Evolutionary conservation across 805 yeast genomes (phyloP).

Genomic region (Lachancea fermentati): DNA sequence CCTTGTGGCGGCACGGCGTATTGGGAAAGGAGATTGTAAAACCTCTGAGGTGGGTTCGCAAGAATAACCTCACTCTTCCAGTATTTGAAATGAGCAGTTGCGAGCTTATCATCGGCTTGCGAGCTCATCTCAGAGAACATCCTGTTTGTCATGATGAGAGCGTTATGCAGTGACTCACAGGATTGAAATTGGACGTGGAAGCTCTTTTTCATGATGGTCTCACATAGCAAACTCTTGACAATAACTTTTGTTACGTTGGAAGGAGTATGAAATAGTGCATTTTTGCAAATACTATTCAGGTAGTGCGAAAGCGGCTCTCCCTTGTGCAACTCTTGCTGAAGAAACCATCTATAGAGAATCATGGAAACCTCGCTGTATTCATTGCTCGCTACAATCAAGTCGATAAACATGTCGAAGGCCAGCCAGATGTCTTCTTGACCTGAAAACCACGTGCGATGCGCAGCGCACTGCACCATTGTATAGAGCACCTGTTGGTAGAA

Average conservation of each 20-base stretch:
- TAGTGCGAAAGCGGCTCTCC: slow-evolving; percentile 1
- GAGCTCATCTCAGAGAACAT: neutral
- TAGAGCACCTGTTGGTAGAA: slow-evolving; percentile 13
- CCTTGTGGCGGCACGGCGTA: slow-evolving; percentile 4
- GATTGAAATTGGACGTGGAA: slow-evolving; percentile 4
- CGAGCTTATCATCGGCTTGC: neutral
- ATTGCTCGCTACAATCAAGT: slow-evolving; percentile 9
- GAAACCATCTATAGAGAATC: slow-evolving; percentile 10
- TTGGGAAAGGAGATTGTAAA: slow-evolving; percentile 6
- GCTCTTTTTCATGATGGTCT: slow-evolving; percentile 1
- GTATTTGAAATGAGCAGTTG: neutral
- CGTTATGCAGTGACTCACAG: slow-evolving; percentile 3
- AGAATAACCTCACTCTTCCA: slow-evolving; percentile 6
- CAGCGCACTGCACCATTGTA: slow-evolving; percentile 5
- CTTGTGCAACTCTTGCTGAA: neutral
- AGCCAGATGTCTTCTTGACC: slow-evolving; percentile 10
- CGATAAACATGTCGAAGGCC: slow-evolving; percentile 14
- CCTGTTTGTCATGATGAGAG: slow-evolving; percentile 5
- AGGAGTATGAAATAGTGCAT: neutral
- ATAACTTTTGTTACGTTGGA: neutral
- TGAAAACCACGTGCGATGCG: neutral
- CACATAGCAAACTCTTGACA: slow-evolving; percentile 3
- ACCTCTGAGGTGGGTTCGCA: slow-evolving; percentile 8
- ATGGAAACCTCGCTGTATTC: slow-evolving; percentile 9
- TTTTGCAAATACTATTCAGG: neutral